Evolutionary conservation across 1,284 basidiomycete genomes (phyloP), one percentile per base, ranked within the genome.

Genomic region (Coriolopsis trogii): DNA sequence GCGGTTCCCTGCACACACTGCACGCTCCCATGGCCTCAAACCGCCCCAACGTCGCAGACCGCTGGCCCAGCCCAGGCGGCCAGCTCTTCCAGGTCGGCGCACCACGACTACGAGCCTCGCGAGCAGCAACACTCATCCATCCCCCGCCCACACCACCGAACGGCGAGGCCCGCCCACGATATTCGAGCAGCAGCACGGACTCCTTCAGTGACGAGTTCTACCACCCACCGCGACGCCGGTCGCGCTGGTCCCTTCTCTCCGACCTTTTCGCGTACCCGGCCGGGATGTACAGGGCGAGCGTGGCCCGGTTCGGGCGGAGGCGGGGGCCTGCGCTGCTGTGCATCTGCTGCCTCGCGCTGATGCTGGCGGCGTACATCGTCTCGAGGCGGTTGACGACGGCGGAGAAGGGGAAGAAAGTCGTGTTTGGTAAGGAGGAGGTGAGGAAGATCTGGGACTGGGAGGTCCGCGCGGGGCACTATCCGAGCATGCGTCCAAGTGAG

Each of bases 401-500:
- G n/a, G n/a, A n/a, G n/a, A n/a, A n/a, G n/a, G n/a, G 87, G 6
- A 77, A 86, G 41, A 94, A 93, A 5, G 77, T 92, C 34, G 85
- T 97, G 34, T 88, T 89, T 58, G 78, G 78, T 37, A 75, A 82
- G 42, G 85, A 88, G 46, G 92, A 96, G 65, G 66, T 95, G 33
- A 86, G 87, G 60, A 80, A 85, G 62, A 90, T 98, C 70, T 97
- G 94, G 94, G 78, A 88, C 60, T 97, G 93, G 93, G 94, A 98
- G 72, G 81, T 97, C 49, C 74, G 82, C 37, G 90, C 91, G 60
- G 95, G 95, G 1, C 93, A 96, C 70, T 93, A 94, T 73, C 94
- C 95, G 2, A 93, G 89, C 69, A 78, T 81, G 46, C 77, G 82
- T 51, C 76, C 79, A 63, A 80, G 92, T 94, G 68, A 63, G 89